Conservation (phyloP, 164 flowering plant species). For the Magnolia sinica region DNA sequence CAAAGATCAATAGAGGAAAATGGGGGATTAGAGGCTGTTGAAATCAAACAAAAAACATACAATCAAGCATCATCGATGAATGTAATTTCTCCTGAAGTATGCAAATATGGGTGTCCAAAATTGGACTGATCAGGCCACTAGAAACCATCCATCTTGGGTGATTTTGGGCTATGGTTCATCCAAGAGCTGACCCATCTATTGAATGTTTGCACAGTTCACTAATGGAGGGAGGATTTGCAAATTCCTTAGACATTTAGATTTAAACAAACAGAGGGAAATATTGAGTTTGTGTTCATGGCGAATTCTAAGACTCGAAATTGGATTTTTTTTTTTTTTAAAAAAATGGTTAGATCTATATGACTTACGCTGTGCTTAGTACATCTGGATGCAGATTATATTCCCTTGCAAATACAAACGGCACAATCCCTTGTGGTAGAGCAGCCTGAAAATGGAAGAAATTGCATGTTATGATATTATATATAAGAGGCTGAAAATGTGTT, state of each 20-base stretch:
- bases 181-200: too few species aligned
- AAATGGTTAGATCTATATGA: not conserved
- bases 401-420: constrained; percentile 45
- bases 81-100: not conserved
- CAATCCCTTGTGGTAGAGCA: constrained; percentile 44
- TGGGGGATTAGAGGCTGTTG: not conserved
- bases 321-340: not conserved
- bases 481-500: not conserved
- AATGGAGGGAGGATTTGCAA: too few species aligned
- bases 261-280: too few species aligned
- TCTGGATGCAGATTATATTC: constrained; percentile 44
- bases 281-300: too few species aligned
- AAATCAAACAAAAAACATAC: not conserved
- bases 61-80: not conserved
- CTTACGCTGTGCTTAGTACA: constrained; percentile 45
- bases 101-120: too few species aligned
- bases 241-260: too few species aligned
- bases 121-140: too few species aligned
- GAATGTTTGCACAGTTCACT: too few species aligned
- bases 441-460: constrained; percentile 22
- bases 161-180: too few species aligned
- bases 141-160: too few species aligned
- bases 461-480: not conserved
- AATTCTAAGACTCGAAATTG: not conserved
- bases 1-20: not conserved